These are phyloP conservation scores for Cucurbitaria berberidis DNA, from an alignment of 2,329 filamentous ascomycete genomes.

Conservation along the genomic window DNA sequence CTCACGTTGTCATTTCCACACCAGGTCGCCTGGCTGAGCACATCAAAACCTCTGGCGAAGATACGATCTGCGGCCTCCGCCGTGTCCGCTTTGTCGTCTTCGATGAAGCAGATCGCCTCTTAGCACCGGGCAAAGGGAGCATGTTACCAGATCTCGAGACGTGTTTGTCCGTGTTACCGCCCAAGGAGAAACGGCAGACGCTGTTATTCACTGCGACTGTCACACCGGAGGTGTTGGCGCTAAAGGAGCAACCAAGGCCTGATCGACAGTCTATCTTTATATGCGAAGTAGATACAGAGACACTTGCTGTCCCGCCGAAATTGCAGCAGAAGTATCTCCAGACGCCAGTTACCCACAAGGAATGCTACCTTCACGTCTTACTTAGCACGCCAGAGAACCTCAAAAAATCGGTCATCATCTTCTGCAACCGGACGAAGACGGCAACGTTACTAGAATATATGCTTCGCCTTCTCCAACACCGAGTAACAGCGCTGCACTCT, in stretches of 20 bases:
- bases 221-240: slow-evolving; percentile 85
- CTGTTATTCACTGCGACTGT: slow-evolving; percentile 96
- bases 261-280: slow-evolving; percentile 82
- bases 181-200: slow-evolving; percentile 81
- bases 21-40: slow-evolving; percentile 90
- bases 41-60: slow-evolving; percentile 86
- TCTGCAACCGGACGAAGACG: slow-evolving; percentile 90
- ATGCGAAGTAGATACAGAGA: slow-evolving; percentile 79
- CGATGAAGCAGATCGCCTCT: slow-evolving; percentile 91
- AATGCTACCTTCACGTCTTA: slow-evolving; percentile 92
- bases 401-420: slow-evolving; percentile 83
- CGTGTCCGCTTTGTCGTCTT: slow-evolving; percentile 86
- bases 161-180: slow-evolving; percentile 81
- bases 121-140: slow-evolving; percentile 76
- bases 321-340: slow-evolving; percentile 86
- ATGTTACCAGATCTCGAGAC: slow-evolving; percentile 96
- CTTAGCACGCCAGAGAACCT: slow-evolving; percentile 75
- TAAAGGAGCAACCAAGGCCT: slow-evolving; percentile 79
- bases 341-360: slow-evolving; percentile 88
- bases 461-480: slow-evolving; percentile 82
- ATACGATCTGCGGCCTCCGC: slow-evolving; percentile 82
- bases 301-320: slow-evolving; percentile 77
- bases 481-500: slow-evolving; percentile 90
- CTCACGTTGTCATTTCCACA: slow-evolving; percentile 93
- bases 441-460: slow-evolving; percentile 89